A percentile compares a stretch with the other conserved stretches of the same genome.
Conservation (phyloP, 345 rosid genomes). For the Raphanus raphanistrum region DNA sequence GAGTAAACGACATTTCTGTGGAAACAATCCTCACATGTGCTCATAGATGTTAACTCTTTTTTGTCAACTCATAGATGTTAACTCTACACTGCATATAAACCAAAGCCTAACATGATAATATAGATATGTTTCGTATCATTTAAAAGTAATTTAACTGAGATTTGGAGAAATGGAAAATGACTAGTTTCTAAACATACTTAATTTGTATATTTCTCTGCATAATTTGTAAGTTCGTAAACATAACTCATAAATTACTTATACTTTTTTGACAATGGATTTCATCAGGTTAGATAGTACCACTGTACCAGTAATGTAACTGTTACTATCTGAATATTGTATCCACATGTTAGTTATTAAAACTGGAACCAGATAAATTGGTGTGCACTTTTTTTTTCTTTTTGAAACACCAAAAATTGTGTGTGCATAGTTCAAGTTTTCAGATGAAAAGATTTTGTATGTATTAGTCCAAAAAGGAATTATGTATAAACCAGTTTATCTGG, state of each 20-base stretch:
- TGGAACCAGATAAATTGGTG: background rate
- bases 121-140: background rate
- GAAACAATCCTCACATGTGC: conserved; percentile 33
- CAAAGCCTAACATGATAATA: conserved; percentile 5
- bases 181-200: background rate
- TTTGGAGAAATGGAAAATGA: background rate
- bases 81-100: conserved; percentile 10
- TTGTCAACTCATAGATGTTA: conserved; percentile 9
- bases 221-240: background rate
- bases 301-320: no score
- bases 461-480: background rate
- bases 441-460: background rate
- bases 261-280: background rate
- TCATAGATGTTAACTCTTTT: conserved; percentile 10
- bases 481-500: background rate
- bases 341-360: background rate
- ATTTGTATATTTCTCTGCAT: background rate
- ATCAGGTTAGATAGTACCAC: background rate
- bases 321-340: no score
- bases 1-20: conserved; percentile 33
- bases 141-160: background rate
- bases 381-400: no score
- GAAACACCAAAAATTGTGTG: no score
- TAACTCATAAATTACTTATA: background rate
- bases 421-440: background rate